phyloP scores from a whole-genome alignment of 768 basidiomycete genomes.

The Coprinopsis cinerea region DNA sequence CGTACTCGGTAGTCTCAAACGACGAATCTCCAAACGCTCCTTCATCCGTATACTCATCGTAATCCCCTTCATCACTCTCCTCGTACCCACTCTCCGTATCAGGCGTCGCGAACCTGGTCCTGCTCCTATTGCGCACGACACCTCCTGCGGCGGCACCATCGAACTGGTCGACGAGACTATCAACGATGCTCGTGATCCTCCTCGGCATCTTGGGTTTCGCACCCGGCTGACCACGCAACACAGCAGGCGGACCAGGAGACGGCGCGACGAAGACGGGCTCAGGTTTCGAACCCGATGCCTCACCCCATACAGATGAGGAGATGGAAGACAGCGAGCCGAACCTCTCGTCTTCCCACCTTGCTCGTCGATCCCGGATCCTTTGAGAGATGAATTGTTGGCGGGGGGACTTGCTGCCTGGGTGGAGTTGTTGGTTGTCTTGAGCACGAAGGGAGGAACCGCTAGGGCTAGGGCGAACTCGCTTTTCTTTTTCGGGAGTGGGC shows the following conservation, averaged over 20 bases:
- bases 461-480: background rate
- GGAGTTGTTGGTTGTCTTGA: background rate
- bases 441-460: background rate
- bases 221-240: background rate
- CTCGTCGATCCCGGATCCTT: constrained; percentile 4
- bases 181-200: constrained; percentile 5
- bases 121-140: background rate
- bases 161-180: constrained; percentile 6
- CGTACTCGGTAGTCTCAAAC: background rate
- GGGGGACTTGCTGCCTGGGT: constrained; percentile 3
- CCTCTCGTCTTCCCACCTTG: constrained; percentile 8
- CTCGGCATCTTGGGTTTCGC: background rate
- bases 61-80: constrained; percentile 6
- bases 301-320: background rate
- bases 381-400: constrained; percentile 8
- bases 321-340: constrained; percentile 8
- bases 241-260: background rate
- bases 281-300: background rate
- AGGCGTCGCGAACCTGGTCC: background rate
- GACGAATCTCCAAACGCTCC: constrained; percentile 8
- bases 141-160: background rate
- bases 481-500: constrained; percentile 31
- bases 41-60: constrained; percentile 7
- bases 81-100: constrained; percentile 9
- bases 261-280: constrained; percentile 4